phyloP scores from a whole-genome alignment of 2,329 filamentous ascomycete genomes.

The Zymoseptoria tritici region DNA sequence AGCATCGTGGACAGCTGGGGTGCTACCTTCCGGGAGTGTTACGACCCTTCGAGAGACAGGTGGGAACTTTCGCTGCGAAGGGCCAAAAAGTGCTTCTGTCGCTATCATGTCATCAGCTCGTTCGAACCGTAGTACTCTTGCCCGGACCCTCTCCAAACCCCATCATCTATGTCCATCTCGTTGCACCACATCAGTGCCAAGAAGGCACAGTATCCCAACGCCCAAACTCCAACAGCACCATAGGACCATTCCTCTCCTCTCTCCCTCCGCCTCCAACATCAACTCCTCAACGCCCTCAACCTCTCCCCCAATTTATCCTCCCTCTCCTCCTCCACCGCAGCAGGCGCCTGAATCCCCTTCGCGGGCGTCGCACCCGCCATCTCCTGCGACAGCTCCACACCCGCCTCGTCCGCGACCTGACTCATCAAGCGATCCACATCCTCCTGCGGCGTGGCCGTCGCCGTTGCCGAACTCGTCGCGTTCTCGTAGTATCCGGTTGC shows the following conservation, averaged over 20 bases:
- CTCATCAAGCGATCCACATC: constrained; percentile 80
- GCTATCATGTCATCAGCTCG: not conserved
- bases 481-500: constrained; percentile 72
- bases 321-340: constrained; percentile 60
- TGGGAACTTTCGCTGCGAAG: not conserved
- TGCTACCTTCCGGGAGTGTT: too few species aligned
- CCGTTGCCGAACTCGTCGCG: constrained; percentile 72
- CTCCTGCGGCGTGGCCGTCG: constrained; percentile 66
- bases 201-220: not conserved
- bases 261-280: constrained; percentile 1
- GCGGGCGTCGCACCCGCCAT: constrained; percentile 54
- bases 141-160: not conserved
- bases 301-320: constrained; percentile 64
- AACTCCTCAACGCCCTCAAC: constrained; percentile 47
- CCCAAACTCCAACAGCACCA: not conserved
- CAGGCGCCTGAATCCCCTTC: constrained; percentile 49
- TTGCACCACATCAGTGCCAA: too few species aligned
- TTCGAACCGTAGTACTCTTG: not conserved
- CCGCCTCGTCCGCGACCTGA: constrained; percentile 81
- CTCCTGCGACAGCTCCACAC: constrained; percentile 72
- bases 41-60: not conserved
- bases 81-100: not conserved
- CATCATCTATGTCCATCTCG: too few species aligned
- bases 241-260: too few species aligned
- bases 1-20: too few species aligned